Conservation (phyloP, 441 rosid species). For the Breynia disticha region DNA sequence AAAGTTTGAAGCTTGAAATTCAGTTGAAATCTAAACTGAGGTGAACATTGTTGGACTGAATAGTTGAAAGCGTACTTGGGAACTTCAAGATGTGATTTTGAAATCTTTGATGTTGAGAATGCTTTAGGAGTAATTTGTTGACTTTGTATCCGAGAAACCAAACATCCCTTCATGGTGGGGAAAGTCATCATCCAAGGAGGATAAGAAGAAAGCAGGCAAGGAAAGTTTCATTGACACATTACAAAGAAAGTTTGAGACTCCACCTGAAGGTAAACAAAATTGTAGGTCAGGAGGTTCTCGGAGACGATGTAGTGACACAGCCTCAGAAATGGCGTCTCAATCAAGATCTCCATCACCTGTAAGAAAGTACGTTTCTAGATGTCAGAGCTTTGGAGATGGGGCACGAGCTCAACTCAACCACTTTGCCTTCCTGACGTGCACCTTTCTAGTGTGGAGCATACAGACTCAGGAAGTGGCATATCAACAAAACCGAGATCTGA, state of each 20-base stretch:
- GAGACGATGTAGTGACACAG: constrained; percentile 37
- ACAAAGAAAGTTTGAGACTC: constrained; percentile 41
- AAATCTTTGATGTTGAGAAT: constrained; percentile 10
- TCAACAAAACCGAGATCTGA: constrained; percentile 29
- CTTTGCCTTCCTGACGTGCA: constrained; percentile 53
- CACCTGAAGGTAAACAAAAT: constrained; percentile 35
- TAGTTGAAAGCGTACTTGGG: neutral
- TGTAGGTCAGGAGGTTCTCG: constrained; percentile 36
- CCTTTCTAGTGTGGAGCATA: constrained; percentile 31
- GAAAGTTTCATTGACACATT: constrained; percentile 43
- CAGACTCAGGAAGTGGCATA: constrained; percentile 40
- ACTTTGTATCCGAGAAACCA: neutral
- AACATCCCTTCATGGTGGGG: constrained; percentile 71
- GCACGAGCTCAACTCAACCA: constrained; percentile 52
- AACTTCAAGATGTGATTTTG: constrained; percentile 3
- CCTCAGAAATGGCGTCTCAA: constrained; percentile 40
- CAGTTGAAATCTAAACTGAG: neutral
- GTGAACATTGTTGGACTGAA: neutral
- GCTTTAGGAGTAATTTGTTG: constrained; percentile 16
- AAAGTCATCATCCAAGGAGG: constrained; percentile 50
- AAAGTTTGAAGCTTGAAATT: neutral
- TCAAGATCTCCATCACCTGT: constrained; percentile 60
- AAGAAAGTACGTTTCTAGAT: constrained; percentile 39
- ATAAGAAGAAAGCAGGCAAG: constrained; percentile 51
- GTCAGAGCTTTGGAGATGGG: constrained; percentile 55